Base-by-base conservation (phyloP, 495 filamentous ascomycete genomes). In the Amniculicola lignicola region DNA sequence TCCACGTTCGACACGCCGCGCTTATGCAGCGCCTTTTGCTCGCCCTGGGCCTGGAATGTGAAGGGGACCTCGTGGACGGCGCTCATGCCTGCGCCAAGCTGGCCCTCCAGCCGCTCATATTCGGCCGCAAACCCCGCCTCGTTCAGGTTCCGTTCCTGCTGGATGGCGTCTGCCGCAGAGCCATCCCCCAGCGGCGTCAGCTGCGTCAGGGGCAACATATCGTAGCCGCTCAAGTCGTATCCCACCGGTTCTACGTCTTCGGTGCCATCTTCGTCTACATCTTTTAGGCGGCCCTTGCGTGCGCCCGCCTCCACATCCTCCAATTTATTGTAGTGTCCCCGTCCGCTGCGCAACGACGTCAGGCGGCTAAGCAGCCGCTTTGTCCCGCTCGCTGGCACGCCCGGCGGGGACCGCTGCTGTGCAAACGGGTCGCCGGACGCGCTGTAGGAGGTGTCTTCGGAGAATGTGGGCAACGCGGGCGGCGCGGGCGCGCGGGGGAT, bases 211-310 rank as follows among this genome's bases (percentile, higher is more conserved):
- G 59, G 48, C 18, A 62, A 27, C 25, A 59, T 60, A 19, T 56
- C 55, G 23, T 47, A 57, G n/a, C 60, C 63, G 37, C 53, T 62
- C 14, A 66, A n/a, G 27, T 66, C 63, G 23, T 59, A 66, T 21
- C 36, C 50, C 6, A 63, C 46, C 9, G 27, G 27, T 42, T 63
- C 63, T 24, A 61, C 51, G 18, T 28, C 36, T 40, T 66, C 63
- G 3, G 63, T 40, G 25, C 61, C 51, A 18, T 28, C 36, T 40
- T 66, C 63, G 3, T 66, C 45, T 3, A 66, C 50, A 28, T 51
- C 55, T 27, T 37, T 7, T 23, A 66, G 35, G 7, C 40, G 28
- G 7, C 36, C 42, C 48, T 51, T 9, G 2, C 18, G 9, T 2
- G 16, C 21, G 5, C 51, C 48, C 2, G 38, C 18, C 29, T 59